Percentiles rank a stretch among this genome's conserved stretches.
These are phyloP conservation scores for Pseudotsuga menziesii DNA, from an alignment of 75 land plant genomes.

Conservation along the genomic window DNA sequence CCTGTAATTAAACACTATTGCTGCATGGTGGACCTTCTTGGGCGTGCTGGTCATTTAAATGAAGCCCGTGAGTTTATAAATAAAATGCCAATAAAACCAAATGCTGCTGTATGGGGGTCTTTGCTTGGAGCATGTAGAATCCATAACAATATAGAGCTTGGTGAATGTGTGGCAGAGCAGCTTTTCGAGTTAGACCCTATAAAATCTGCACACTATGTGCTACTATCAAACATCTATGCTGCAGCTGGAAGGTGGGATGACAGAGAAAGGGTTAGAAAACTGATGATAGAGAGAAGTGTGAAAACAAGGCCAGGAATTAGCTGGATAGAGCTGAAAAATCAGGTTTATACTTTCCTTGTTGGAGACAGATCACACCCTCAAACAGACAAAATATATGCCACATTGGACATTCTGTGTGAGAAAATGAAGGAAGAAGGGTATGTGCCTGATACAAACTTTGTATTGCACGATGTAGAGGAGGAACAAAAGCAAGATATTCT, in stretches of 20 bases:
- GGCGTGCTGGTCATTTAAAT: slow-evolving; percentile 9
- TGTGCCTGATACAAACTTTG: slow-evolving; percentile 7
- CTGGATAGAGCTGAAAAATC: slow-evolving; percentile 9
- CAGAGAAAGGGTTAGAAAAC: slow-evolving; percentile 6
- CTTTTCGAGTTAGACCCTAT: slow-evolving; percentile 14
- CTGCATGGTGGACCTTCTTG: slow-evolving; percentile 22
- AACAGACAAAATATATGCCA: neutral
- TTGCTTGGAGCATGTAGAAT: slow-evolving; percentile 28
- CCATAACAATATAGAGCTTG: slow-evolving; percentile 17
- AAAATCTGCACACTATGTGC: slow-evolving; percentile 10
- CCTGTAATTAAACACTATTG: slow-evolving; percentile 17
- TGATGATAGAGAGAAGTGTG: slow-evolving; percentile 8
- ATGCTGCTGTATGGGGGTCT: slow-evolving; percentile 17
- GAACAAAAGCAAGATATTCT: neutral
- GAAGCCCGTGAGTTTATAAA: slow-evolving; percentile 16
- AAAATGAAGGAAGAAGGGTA: slow-evolving; percentile 14
- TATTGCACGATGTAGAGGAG: slow-evolving; percentile 3
- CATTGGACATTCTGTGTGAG: neutral
- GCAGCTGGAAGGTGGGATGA: slow-evolving; percentile 9
- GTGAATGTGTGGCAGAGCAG: slow-evolving; percentile 11
- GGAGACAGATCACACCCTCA: neutral
- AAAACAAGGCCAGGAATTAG: slow-evolving; percentile 15
- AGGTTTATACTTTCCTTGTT: neutral
- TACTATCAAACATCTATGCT: slow-evolving; percentile 23
- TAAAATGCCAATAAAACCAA: slow-evolving; percentile 24